Conservation (phyloP, 768 basidiomycete species). For the Zangia roseola region DNA sequence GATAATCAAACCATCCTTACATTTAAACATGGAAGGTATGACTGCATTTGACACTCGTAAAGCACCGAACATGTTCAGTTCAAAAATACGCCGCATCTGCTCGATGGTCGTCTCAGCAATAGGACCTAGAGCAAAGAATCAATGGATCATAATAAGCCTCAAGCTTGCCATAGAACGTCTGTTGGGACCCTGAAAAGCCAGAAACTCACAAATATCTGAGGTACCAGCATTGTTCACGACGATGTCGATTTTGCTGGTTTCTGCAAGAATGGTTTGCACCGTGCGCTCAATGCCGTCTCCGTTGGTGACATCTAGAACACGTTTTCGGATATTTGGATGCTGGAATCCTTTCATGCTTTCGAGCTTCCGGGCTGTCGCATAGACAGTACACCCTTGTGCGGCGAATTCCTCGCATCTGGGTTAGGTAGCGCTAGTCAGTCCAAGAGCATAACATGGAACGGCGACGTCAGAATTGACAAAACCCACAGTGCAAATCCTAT, state of each 20-base stretch:
- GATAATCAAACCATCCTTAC: slow-evolving; percentile 61
- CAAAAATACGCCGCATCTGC: slow-evolving; percentile 50
- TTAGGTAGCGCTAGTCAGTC: not conserved
- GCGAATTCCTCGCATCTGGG: slow-evolving; percentile 69
- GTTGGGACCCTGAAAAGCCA: too few species aligned
- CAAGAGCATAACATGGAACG: too few species aligned
- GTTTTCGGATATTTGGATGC: slow-evolving; percentile 42
- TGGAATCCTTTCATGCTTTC: slow-evolving; percentile 61
- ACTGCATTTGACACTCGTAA: slow-evolving; percentile 60
- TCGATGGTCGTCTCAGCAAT: slow-evolving; percentile 57
- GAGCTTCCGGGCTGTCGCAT: slow-evolving; percentile 66
- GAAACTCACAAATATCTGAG: slow-evolving; percentile 41
- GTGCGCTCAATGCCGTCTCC: slow-evolving; percentile 53
- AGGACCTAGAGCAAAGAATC: slow-evolving; percentile 31
- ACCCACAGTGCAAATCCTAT: slow-evolving; percentile 66
- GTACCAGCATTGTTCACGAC: slow-evolving; percentile 79
- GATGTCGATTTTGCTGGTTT: slow-evolving; percentile 65
- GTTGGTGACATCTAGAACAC: slow-evolving; percentile 61
- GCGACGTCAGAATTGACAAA: too few species aligned
- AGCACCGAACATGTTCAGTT: slow-evolving; percentile 65
- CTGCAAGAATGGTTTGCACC: slow-evolving; percentile 49
- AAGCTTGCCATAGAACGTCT: too few species aligned
- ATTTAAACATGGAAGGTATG: slow-evolving; percentile 70
- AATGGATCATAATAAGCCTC: too few species aligned
- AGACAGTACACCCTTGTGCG: slow-evolving; percentile 63